A percentile compares a stretch with the other conserved stretches of the same genome.
These are phyloP conservation scores for Aspergillus spinulosporus DNA, from an alignment of 2,329 filamentous ascomycete genomes.

Conservation along the genomic window DNA sequence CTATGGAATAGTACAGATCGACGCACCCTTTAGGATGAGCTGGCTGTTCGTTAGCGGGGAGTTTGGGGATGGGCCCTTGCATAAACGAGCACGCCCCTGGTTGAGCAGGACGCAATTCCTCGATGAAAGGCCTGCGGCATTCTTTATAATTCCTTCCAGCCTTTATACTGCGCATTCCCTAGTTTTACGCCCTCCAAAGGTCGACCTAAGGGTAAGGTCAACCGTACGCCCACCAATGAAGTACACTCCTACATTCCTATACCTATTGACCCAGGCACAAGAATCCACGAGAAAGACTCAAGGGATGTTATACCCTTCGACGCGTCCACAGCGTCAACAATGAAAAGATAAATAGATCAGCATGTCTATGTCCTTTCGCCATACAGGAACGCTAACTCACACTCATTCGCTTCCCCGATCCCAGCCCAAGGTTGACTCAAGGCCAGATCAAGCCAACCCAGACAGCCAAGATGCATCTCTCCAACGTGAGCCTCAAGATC, in stretches of 20 bases:
- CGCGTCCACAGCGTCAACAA: background rate
- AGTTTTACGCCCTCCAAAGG: background rate
- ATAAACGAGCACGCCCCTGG: background rate
- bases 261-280: background rate
- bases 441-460: background rate
- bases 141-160: background rate
- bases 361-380: background rate
- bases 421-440: background rate
- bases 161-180: background rate
- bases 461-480: slow-evolving; percentile 17
- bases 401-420: background rate
- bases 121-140: background rate
- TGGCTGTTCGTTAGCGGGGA: background rate
- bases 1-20: no score
- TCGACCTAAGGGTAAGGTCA: background rate
- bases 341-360: slow-evolving; percentile 1
- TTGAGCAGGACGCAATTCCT: background rate
- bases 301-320: background rate
- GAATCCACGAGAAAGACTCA: background rate
- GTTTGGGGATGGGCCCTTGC: background rate
- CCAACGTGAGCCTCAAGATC: slow-evolving; percentile 12
- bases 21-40: background rate
- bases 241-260: slow-evolving; percentile 6
- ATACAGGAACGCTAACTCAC: background rate
- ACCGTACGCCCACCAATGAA: background rate